Conservation (phyloP, 164 flowering plant species). For the Nymphaea thermarum region DNA sequence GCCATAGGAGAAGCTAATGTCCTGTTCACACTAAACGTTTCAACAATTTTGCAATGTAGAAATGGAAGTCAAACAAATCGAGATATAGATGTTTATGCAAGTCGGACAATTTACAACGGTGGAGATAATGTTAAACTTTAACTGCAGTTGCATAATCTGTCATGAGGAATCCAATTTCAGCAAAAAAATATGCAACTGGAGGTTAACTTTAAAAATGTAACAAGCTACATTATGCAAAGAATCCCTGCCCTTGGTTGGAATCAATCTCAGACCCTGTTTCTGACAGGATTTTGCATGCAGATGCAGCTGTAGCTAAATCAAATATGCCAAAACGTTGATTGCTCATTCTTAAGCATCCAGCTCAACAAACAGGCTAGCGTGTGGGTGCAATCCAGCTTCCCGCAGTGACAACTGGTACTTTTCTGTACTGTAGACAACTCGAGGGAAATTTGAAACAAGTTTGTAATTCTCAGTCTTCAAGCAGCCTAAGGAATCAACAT, state of each 20-base stretch:
- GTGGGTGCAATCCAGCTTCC: conserved; percentile 94
- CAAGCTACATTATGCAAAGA: neutral
- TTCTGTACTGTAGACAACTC: conserved; percentile 62
- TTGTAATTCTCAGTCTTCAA: conserved; percentile 54
- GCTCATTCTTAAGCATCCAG: conserved; percentile 10
- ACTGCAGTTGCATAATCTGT: neutral
- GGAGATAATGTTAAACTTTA: neutral
- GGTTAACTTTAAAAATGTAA: too few relatives aligned
- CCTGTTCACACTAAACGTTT: too few relatives aligned
- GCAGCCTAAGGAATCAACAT: conserved; percentile 86
- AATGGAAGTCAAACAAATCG: neutral
- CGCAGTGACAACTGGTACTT: conserved; percentile 56
- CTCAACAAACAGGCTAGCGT: conserved; percentile 88
- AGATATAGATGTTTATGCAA: neutral
- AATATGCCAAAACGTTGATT: neutral
- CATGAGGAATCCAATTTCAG: neutral
- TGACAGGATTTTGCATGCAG: too few relatives aligned
- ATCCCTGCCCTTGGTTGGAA: neutral
- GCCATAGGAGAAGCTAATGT: too few relatives aligned
- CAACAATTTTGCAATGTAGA: too few relatives aligned
- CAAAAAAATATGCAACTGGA: neutral
- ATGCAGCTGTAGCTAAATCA: neutral
- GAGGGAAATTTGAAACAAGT: conserved; percentile 86
- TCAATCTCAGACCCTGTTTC: neutral
- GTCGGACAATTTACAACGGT: neutral